Conservation (phyloP, 2,329 filamentous ascomycete genomes). For the Nectriaceae sp. region DNA sequence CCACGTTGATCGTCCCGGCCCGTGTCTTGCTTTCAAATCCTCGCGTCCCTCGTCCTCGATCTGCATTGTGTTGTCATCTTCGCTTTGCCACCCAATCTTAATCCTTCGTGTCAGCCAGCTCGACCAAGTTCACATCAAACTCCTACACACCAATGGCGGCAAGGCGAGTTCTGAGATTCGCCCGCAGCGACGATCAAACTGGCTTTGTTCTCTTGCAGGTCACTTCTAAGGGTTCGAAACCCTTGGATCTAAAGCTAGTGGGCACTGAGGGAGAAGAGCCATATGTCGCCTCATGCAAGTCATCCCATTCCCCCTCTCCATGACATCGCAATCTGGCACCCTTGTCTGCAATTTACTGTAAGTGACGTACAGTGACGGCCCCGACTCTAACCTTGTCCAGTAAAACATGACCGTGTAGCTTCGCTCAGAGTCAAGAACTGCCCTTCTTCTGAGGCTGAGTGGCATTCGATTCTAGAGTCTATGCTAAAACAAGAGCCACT, state of each 20-base stretch:
- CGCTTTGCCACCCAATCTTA: conserved; percentile 13
- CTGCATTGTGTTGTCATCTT: conserved; percentile 16
- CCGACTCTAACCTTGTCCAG: conserved; percentile 36
- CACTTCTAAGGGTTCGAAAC: conserved; percentile 48
- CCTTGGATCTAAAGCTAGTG: conserved; percentile 66
- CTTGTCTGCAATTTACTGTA: conserved; percentile 20
- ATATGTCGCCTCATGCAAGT: conserved; percentile 60
- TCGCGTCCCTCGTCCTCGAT: conserved; percentile 6
- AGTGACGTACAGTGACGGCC: conserved; percentile 15
- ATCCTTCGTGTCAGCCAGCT: conserved; percentile 10
- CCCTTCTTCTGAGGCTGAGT: conserved; percentile 63
- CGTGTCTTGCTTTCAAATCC: conserved; percentile 15
- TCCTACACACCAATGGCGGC: conserved; percentile 26
- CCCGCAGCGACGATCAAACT: conserved; percentile 53
- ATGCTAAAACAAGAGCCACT: conserved; percentile 55
- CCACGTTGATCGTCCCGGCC: conserved; percentile 18
- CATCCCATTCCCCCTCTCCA: conserved; percentile 17
- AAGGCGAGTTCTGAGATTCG: conserved; percentile 55
- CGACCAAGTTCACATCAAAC: conserved; percentile 9
- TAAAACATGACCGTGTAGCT: conserved; percentile 57
- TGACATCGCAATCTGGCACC: conserved; percentile 15
- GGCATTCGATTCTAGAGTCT: conserved; percentile 61
- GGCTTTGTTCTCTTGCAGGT: conserved; percentile 64
- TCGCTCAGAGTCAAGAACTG: conserved; percentile 56
- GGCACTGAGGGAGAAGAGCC: conserved; percentile 67